Percentiles rank a stretch among this genome's conserved stretches.
Conservation (phyloP, 495 filamentous ascomycete genomes). For the Xylaria nigripes region DNA sequence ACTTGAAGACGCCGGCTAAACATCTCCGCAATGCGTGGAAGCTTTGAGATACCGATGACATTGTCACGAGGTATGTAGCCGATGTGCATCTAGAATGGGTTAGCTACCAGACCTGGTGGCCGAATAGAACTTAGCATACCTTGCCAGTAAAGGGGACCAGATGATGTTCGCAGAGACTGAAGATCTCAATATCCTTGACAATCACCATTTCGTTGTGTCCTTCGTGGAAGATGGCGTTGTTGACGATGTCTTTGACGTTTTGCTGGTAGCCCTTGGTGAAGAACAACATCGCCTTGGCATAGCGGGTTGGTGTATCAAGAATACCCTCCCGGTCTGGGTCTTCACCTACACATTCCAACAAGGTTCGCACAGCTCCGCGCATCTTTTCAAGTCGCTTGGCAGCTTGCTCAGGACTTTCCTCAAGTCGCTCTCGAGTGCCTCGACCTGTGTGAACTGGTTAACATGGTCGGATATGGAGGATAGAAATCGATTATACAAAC, state of each 20-base stretch:
- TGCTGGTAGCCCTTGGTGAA: constrained; percentile 99
- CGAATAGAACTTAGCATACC: constrained; percentile 39
- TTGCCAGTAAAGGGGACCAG: constrained; percentile 94
- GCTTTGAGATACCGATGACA: constrained; percentile 91
- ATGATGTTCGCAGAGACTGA: constrained; percentile 94
- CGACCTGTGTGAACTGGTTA: constrained; percentile 42
- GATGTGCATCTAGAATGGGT: constrained; percentile 73
- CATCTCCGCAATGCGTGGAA: constrained; percentile 95
- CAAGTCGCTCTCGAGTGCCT: constrained; percentile 71
- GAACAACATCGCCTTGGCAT: constrained; percentile 94
- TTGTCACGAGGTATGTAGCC: constrained; percentile 83
- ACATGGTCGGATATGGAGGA: constrained; percentile 7
- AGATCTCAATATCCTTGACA: constrained; percentile 95
- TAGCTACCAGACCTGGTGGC: not conserved
- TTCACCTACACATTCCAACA: constrained; percentile 93
- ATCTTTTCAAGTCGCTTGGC: constrained; percentile 65
- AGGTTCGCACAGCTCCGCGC: constrained; percentile 75
- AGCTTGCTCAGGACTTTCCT: constrained; percentile 68
- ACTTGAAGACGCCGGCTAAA: constrained; percentile 89
- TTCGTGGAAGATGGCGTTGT: constrained; percentile 92
- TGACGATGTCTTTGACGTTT: constrained; percentile 87
- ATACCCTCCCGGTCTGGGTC: constrained; percentile 89
- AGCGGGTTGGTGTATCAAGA: constrained; percentile 76
- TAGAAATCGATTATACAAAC: constrained; percentile 30
- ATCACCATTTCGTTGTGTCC: constrained; percentile 96